Evolutionary conservation across 108 stramenopile species (phyloP), one percentile per base, ranked within the genome.

Genomic region (Skeletonema menzelii): DNA sequence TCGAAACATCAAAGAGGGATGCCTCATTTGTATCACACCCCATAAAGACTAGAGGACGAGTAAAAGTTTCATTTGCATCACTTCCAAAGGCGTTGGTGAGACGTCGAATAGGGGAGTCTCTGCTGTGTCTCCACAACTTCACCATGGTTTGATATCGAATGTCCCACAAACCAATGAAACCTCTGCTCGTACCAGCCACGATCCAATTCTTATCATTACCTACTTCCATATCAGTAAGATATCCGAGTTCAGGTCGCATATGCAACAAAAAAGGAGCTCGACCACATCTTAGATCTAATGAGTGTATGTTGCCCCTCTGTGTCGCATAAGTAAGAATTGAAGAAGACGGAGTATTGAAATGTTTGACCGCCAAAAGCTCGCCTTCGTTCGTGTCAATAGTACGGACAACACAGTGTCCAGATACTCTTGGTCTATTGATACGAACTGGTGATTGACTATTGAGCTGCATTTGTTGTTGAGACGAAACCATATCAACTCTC

Each of bases 171-270:
- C 70, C 80, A 60, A 88, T 37, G 70, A 74, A 87, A 24, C 90
- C 90, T 62, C 84, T 56, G 69, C 79, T 88, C 5, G 95, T 96
- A 37, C 97, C 95, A 22, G 90, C 89, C 8, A 89, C 86, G 22
- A 96, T 70, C 95, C 95, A 98, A 62, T 93, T 88, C 57, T 89
- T 86, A 66, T 97, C 96, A 63, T 80, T 83, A 13, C 96, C 95
- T 17, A 97, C 62, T 57, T 96, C 86, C 70, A 95, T 73, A 40
- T 85, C 89, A 11, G 94, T 95, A 28, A 97, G 70, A 64, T 92
- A 93, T 10, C 97, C 97, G 61, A 91, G 84, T 67, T 97, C 95
- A 12, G 93, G 92, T n/a, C 85, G 67, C 17, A 87, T 79, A 32
- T 80, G 76, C 27, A 97, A 70, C 14, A 67, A 19, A 72, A 96